Conservation (phyloP, 23 red algal genomes). For the Gracilaria domingensis region DNA sequence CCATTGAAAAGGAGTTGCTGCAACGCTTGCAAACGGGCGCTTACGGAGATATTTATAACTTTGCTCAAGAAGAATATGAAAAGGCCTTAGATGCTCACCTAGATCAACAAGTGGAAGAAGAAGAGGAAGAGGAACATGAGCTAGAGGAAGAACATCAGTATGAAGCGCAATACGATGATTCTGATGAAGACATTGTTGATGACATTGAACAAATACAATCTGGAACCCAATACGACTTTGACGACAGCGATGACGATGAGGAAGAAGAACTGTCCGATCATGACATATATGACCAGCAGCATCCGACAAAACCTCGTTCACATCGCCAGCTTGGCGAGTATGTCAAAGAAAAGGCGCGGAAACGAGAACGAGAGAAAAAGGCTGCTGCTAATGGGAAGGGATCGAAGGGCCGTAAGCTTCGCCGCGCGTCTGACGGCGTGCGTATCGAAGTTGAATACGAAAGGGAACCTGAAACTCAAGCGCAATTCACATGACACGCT, state of each 20-base stretch:
- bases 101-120: conserved; percentile 49
- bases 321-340: conserved; percentile 9
- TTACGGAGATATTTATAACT: conserved; percentile 97
- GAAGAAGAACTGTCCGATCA: not conserved
- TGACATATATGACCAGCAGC: not conserved
- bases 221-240: conserved; percentile 48
- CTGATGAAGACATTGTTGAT: conserved; percentile 44
- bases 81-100: conserved; percentile 79
- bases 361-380: conserved; percentile 16
- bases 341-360: conserved; percentile 31
- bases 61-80: conserved; percentile 87
- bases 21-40: conserved; percentile 74
- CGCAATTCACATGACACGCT: conserved; percentile 5
- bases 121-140: conserved; percentile 16
- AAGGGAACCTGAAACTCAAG: conserved; percentile 26
- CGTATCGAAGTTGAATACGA: conserved; percentile 70
- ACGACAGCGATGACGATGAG: conserved; percentile 47
- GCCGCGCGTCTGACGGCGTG: conserved; percentile 29
- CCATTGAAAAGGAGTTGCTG: conserved; percentile 93
- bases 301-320: not conserved
- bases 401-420: conserved; percentile 42
- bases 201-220: conserved; percentile 47
- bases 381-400: not conserved
- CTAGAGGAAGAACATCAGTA: conserved; percentile 52
- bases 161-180: conserved; percentile 73